Evolutionary conservation across 345 rosid genomes (phyloP).

Genomic region (Mangifera indica): DNA sequence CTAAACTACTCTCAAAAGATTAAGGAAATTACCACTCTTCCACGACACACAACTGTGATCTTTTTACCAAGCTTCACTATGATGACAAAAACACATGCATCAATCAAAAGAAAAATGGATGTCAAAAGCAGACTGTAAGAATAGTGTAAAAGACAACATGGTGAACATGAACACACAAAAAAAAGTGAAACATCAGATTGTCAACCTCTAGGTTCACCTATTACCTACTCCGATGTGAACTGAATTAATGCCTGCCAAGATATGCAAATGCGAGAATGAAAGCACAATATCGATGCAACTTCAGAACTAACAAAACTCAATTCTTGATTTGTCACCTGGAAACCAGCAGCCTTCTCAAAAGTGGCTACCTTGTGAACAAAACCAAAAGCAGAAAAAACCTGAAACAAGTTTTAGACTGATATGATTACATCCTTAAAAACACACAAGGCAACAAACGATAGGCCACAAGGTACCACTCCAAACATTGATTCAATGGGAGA

Average conservation of each 20-base stretch:
- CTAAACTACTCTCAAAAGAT: conserved; percentile 33
- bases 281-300: conserved; percentile 6
- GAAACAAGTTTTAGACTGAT: conserved; percentile 32
- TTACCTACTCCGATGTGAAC: conserved; percentile 94
- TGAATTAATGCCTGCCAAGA: conserved; percentile 83
- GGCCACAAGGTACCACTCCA: conserved; percentile 27
- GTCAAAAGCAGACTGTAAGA: conserved; percentile 6
- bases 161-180: conserved; percentile 17
- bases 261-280: conserved; percentile 20
- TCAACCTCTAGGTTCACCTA: neutral
- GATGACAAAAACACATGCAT: conserved; percentile 40
- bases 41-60: conserved; percentile 47
- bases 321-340: conserved; percentile 60
- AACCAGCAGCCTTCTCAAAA: conserved; percentile 96
- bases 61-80: conserved; percentile 56
- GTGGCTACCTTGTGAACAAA: conserved; percentile 97
- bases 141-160: conserved; percentile 2
- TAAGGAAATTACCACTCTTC: conserved; percentile 49
- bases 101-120: conserved; percentile 35
- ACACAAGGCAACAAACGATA: conserved; percentile 9
- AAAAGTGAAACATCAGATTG: neutral
- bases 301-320: conserved; percentile 12
- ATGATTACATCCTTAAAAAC: conserved; percentile 16
- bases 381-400: conserved; percentile 99
- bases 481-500: conserved; percentile 19